Percentiles rank a stretch among this genome's conserved stretches.
Evolutionary conservation across 2,329 filamentous ascomycete species (phyloP).

Genomic region (Aspergillus clavatus): DNA sequence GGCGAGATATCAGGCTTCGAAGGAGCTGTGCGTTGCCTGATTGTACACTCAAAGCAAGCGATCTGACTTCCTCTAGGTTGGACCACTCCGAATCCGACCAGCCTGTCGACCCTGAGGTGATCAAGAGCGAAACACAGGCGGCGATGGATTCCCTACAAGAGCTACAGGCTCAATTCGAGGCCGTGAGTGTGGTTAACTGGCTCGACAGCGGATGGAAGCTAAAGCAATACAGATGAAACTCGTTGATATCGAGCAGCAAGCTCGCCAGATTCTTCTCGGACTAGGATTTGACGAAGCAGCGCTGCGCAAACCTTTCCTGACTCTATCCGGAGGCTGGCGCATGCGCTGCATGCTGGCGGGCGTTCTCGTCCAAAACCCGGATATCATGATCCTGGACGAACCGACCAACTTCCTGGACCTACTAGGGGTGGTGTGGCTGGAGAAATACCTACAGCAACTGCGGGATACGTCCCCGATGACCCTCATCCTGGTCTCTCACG

Average conservation of each 20-base stretch:
- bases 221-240: slow-evolving; percentile 45
- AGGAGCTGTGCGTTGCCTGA: slow-evolving; percentile 44
- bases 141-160: slow-evolving; percentile 66
- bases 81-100: slow-evolving; percentile 52
- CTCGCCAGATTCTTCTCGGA: slow-evolving; percentile 61
- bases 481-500: slow-evolving; percentile 75
- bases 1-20: slow-evolving; percentile 57
- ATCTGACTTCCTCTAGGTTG: too few relatives aligned
- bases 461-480: slow-evolving; percentile 55
- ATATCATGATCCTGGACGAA: slow-evolving; percentile 78
- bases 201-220: slow-evolving; percentile 3
- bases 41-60: too few relatives aligned
- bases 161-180: slow-evolving; percentile 64
- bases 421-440: slow-evolving; percentile 78
- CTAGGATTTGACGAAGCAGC: slow-evolving; percentile 65
- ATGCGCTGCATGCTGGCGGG: slow-evolving; percentile 64
- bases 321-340: slow-evolving; percentile 72
- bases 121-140: slow-evolving; percentile 63
- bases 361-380: slow-evolving; percentile 65
- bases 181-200: slow-evolving; percentile 35
- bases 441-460: slow-evolving; percentile 61
- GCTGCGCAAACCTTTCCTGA: slow-evolving; percentile 56
- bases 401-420: slow-evolving; percentile 84
- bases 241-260: slow-evolving; percentile 60
- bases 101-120: slow-evolving; percentile 51